Conservation (phyloP, 768 basidiomycete genomes). For the Clitopilus hobsonii region DNA sequence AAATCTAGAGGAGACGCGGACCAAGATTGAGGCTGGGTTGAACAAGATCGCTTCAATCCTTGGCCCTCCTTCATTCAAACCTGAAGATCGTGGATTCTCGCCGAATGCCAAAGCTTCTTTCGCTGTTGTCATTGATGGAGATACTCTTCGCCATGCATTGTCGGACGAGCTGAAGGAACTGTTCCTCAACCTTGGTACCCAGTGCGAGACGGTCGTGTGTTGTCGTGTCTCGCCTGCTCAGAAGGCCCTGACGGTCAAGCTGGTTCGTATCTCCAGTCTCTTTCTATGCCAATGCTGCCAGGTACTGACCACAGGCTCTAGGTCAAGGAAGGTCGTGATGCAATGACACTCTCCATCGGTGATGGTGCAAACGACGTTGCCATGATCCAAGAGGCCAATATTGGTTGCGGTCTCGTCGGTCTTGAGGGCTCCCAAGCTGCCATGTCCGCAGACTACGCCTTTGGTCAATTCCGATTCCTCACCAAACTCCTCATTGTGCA, state of each 20-base stretch:
- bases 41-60: constrained; percentile 90
- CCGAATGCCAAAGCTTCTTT: constrained; percentile 68
- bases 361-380: constrained; percentile 98
- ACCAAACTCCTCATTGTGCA: constrained; percentile 91
- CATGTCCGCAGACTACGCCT: constrained; percentile 98
- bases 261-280: constrained; percentile 44
- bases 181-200: constrained; percentile 89
- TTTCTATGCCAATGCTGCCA: not conserved
- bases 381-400: constrained; percentile 99
- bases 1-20: constrained; percentile 63
- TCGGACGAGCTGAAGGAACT: constrained; percentile 72
- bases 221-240: constrained; percentile 97
- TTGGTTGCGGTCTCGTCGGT: constrained; percentile 91
- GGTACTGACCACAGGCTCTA: constrained; percentile 19
- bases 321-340: constrained; percentile 94
- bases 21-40: constrained; percentile 87
- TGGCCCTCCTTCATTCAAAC: constrained; percentile 67
- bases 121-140: constrained; percentile 95
- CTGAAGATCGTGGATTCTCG: constrained; percentile 61
- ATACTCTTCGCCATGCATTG: constrained; percentile 82
- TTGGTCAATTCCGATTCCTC: constrained; percentile 94
- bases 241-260: constrained; percentile 93
- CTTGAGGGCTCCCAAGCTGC: constrained; percentile 97
- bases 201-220: constrained; percentile 97
- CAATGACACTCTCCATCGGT: constrained; percentile 96